Conservation (phyloP, 2,329 filamentous ascomycete species). For the Pochonia chlamydosporia region DNA sequence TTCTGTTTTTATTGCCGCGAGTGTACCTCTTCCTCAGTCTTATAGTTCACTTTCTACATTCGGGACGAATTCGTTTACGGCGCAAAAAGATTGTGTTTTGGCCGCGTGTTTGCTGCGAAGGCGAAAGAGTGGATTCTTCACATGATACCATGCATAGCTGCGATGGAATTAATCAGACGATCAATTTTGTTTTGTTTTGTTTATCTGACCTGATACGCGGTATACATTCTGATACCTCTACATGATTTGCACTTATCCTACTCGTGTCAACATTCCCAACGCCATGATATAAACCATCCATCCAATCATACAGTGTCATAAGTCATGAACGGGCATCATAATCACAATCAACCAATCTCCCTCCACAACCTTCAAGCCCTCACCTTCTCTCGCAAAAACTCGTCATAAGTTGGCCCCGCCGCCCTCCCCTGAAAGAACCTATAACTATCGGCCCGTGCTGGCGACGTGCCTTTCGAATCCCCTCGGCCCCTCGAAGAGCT, state of each 20-base stretch:
- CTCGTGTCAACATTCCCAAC: neutral
- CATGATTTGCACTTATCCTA: neutral
- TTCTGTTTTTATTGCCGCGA: neutral
- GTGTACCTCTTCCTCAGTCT: neutral
- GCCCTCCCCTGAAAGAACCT: constrained; percentile 20
- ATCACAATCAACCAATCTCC: neutral
- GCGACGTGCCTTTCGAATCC: neutral
- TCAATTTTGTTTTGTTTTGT: neutral
- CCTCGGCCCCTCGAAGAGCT: constrained; percentile 6
- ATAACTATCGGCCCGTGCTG: constrained; percentile 20
- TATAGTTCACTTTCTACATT: neutral
- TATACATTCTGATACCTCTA: constrained; percentile 1
- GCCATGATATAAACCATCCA: too few relatives aligned
- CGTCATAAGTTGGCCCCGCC: constrained; percentile 17
- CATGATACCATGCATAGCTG: constrained; percentile 5
- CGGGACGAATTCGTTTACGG: neutral
- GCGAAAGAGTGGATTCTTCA: neutral
- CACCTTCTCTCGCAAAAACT: constrained; percentile 10
- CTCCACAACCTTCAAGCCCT: neutral
- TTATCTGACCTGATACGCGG: neutral
- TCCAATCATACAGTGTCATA: too few relatives aligned
- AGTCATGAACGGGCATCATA: too few relatives aligned
- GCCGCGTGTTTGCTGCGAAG: neutral
- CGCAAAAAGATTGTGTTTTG: constrained; percentile 1
- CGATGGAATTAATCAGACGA: neutral